These are phyloP conservation scores for Neohortaea acidophila DNA, from an alignment of 495 filamentous ascomycete genomes.

Conservation along the genomic window DNA sequence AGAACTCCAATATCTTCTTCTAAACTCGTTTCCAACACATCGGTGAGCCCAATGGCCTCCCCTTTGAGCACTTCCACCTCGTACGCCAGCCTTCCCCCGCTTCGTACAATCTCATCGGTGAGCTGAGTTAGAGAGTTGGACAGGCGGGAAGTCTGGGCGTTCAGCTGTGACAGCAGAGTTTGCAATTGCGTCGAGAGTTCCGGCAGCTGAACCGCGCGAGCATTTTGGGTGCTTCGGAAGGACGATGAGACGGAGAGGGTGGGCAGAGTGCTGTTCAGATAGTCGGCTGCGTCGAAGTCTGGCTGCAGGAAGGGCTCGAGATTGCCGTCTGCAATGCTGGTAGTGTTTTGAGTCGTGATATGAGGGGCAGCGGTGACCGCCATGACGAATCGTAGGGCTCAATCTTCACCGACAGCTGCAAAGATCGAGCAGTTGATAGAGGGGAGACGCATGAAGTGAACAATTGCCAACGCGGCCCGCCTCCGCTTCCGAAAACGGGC, in stretches of 20 bases:
- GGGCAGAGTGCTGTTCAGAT: slow-evolving; percentile 64
- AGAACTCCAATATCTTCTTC: slow-evolving; percentile 56
- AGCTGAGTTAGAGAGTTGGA: slow-evolving; percentile 72
- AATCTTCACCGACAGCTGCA: too few relatives aligned
- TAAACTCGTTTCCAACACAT: slow-evolving; percentile 57
- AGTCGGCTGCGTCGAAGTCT: slow-evolving; percentile 64
- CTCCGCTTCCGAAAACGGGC: too few relatives aligned
- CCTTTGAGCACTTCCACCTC: slow-evolving; percentile 87
- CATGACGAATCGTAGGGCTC: too few relatives aligned
- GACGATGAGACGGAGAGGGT: slow-evolving; percentile 36
- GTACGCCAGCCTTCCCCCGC: slow-evolving; percentile 74
- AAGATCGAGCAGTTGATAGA: too few relatives aligned
- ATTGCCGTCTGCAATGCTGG: slow-evolving; percentile 45
- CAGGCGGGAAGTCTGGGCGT: slow-evolving; percentile 68
- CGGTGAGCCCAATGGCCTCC: slow-evolving; percentile 62
- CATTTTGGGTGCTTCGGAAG: slow-evolving; percentile 19
- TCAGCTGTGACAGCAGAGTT: slow-evolving; percentile 67
- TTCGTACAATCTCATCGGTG: slow-evolving; percentile 86
- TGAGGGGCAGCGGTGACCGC: not conserved
- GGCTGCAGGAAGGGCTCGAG: slow-evolving; percentile 53
- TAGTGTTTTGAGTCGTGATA: slow-evolving; percentile 33
- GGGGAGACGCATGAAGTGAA: too few relatives aligned
- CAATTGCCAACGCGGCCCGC: too few relatives aligned
- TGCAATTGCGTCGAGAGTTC: slow-evolving; percentile 72
- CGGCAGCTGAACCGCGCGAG: slow-evolving; percentile 47